Evolutionary conservation across 345 rosid genomes (phyloP).

Genomic region (Bruguiera gymnorhiza): DNA sequence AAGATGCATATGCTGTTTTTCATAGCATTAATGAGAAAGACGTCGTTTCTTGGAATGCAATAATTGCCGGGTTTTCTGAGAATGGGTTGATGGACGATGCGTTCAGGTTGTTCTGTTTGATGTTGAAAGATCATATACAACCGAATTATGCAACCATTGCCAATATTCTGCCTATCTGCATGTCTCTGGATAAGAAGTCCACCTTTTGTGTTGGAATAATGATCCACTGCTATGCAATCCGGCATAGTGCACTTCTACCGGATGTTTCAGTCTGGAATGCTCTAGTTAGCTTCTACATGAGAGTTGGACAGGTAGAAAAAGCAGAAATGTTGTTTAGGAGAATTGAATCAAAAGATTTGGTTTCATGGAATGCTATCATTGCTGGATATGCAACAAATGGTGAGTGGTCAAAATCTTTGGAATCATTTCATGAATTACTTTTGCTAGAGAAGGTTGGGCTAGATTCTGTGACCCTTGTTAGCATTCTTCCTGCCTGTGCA

Average conservation of each 20-base stretch:
- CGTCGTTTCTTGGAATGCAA: constrained; percentile 85
- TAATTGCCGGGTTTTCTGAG: constrained; percentile 83
- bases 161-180: constrained; percentile 59
- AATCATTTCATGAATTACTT: constrained; percentile 47
- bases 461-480: constrained; percentile 61
- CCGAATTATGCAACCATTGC: constrained; percentile 62
- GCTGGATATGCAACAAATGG: constrained; percentile 66
- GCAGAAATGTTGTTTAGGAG: constrained; percentile 59
- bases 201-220: constrained; percentile 52
- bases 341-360: constrained; percentile 66
- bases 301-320: constrained; percentile 47
- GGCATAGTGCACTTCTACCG: constrained; percentile 42
- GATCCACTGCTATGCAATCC: constrained; percentile 60
- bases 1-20: constrained; percentile 58
- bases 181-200: constrained; percentile 38
- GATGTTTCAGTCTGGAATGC: constrained; percentile 67
- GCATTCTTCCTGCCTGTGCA: constrained; percentile 72
- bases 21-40: constrained; percentile 55
- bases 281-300: constrained; percentile 65
- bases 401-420: constrained; percentile 58
- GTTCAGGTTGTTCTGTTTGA: constrained; percentile 51
- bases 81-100: constrained; percentile 49
- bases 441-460: constrained; percentile 34
- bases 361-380: constrained; percentile 81
- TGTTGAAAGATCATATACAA: constrained; percentile 45